Evolutionary conservation across 2,329 filamentous ascomycete species (phyloP).

Genomic region (Fusarium citri): DNA sequence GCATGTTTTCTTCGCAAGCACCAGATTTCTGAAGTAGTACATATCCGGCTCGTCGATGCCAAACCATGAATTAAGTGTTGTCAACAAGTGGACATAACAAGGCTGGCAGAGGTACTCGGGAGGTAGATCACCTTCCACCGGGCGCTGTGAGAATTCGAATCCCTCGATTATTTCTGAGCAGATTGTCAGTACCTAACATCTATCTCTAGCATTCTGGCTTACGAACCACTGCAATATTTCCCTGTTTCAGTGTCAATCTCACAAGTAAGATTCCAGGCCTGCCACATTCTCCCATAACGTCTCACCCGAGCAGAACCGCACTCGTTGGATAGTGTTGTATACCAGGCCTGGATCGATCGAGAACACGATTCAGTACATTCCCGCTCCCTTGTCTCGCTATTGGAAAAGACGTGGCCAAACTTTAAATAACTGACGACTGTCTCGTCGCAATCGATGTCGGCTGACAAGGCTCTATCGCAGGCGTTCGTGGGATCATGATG

Average conservation of each 20-base stretch:
- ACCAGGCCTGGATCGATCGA: not conserved
- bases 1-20: not conserved
- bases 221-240: not conserved
- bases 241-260: rapidly evolving
- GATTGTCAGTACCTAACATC: not conserved
- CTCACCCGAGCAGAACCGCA: not conserved
- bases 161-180: not conserved
- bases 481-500: not conserved
- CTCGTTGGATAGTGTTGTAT: not conserved
- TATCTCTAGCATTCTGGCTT: not conserved
- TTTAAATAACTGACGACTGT: not conserved
- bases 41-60: not conserved
- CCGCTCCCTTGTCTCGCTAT: rapidly evolving
- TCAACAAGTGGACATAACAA: not conserved
- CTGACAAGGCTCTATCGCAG: not conserved
- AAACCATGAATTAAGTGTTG: not conserved
- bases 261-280: not conserved
- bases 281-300: rapidly evolving
- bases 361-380: not conserved
- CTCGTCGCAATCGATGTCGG: not conserved
- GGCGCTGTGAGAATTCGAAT: not conserved
- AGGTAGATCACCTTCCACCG: not conserved
- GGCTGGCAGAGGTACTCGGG: not conserved
- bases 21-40: not conserved
- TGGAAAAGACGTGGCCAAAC: not conserved